Evolutionary conservation across 2,329 filamentous ascomycete genomes (phyloP).

Genomic region (Huntiella decipiens): DNA sequence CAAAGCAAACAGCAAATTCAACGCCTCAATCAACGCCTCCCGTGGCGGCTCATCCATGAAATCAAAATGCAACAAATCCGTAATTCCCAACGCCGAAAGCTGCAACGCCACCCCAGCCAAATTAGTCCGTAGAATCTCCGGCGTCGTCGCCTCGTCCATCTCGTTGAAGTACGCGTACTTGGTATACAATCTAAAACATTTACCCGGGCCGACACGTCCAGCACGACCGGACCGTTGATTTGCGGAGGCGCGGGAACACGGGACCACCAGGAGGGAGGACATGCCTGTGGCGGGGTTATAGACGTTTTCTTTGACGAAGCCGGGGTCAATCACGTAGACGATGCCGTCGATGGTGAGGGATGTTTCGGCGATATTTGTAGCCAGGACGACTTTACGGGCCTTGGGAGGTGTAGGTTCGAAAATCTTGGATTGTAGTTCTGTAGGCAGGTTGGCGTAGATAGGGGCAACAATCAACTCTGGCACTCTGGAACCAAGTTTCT

Average conservation of each 20-base stretch:
- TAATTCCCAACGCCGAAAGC: conserved; percentile 77
- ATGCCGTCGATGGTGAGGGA: conserved; percentile 91
- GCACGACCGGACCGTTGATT: conserved; percentile 87
- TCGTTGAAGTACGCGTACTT: conserved; percentile 91
- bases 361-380: conserved; percentile 95
- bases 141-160: conserved; percentile 76
- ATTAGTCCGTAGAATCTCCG: conserved; percentile 83
- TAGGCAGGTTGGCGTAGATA: conserved; percentile 84
- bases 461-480: conserved; percentile 80
- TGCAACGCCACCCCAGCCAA: conserved; percentile 68
- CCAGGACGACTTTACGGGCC: conserved; percentile 76
- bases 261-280: conserved; percentile 78
- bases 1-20: conserved; percentile 82
- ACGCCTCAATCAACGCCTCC: conserved; percentile 68
- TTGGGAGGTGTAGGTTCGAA: conserved; percentile 81
- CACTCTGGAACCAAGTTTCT: conserved; percentile 68
- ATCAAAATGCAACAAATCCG: conserved; percentile 82
- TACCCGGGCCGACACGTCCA: conserved; percentile 77
- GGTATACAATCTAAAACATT: conserved; percentile 85
- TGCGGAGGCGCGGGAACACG: conserved; percentile 77
- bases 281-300: conserved; percentile 86
- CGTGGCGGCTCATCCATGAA: conserved; percentile 89
- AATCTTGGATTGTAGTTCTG: conserved; percentile 78
- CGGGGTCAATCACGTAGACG: conserved; percentile 86
- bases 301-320: conserved; percentile 87